phyloP scores from a whole-genome alignment of 2,329 filamentous ascomycete species.

The Trichoderma koningii region DNA sequence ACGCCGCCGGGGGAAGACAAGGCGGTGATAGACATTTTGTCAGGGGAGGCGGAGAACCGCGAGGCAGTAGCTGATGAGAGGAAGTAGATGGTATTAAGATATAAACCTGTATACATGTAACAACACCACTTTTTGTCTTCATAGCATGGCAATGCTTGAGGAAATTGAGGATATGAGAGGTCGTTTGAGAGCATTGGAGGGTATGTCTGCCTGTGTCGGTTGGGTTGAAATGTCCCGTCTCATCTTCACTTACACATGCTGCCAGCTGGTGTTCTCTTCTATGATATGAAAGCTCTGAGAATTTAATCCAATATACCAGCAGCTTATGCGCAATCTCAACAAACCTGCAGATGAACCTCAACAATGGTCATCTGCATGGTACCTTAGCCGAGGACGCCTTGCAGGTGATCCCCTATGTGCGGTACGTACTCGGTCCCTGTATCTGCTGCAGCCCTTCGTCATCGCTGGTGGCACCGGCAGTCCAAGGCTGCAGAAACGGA shows the following conservation, averaged over 20 bases:
- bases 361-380: neutral
- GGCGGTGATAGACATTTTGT: constrained; percentile 29
- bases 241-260: neutral
- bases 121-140: constrained; percentile 2
- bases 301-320: neutral
- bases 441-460: constrained; percentile 21
- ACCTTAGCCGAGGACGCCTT: neutral
- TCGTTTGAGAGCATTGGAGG: neutral
- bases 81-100: neutral
- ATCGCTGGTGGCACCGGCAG: neutral
- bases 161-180: neutral
- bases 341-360: neutral
- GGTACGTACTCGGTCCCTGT: neutral
- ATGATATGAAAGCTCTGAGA: neutral
- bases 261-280: neutral
- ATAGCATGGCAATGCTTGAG: neutral
- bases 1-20: constrained; percentile 22
- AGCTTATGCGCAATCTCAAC: neutral
- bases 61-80: neutral
- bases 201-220: no score
- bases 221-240: neutral
- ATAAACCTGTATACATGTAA: constrained; percentile 6
- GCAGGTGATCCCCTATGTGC: neutral
- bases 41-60: constrained; percentile 11
- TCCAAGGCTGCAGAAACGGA: neutral